Conservation (phyloP, 1,284 basidiomycete genomes). For the Leccinum solheimii region DNA sequence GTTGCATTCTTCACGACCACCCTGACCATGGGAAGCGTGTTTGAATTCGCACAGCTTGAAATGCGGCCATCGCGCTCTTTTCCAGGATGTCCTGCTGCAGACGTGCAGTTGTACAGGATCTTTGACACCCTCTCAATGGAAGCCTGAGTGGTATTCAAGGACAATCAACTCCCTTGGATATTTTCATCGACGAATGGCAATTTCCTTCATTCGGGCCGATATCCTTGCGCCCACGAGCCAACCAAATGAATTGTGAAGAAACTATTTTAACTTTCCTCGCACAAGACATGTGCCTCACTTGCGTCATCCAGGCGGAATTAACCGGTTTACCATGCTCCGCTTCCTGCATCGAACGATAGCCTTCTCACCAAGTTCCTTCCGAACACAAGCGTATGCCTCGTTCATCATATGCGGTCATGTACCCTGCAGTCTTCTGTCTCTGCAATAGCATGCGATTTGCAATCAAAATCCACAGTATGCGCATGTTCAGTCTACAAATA, state of each 20-base stretch:
- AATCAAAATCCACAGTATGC: conserved; percentile 12
- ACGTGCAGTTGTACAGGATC: conserved; percentile 1
- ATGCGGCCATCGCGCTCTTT: not conserved
- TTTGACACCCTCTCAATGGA: not conserved
- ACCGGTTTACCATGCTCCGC: conserved; percentile 9
- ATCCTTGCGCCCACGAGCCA: not conserved
- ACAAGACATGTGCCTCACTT: conserved; percentile 10
- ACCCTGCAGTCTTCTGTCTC: conserved; percentile 9
- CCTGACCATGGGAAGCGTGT: conserved; percentile 22
- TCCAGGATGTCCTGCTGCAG: conserved; percentile 9
- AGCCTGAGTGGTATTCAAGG: not conserved
- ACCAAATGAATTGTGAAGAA: conserved; percentile 5
- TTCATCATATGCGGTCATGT: conserved; percentile 14
- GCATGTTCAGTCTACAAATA: conserved; percentile 9
- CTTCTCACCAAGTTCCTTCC: conserved; percentile 30
- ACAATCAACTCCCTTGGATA: not conserved
- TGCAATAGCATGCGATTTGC: conserved; percentile 15
- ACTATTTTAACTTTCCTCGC: not conserved
- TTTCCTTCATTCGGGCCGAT: conserved; percentile 3
- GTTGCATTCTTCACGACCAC: conserved; percentile 1
- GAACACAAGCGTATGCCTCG: conserved; percentile 20
- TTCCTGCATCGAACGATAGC: conserved; percentile 11
- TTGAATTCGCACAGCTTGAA: not conserved
- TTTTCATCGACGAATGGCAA: not conserved
- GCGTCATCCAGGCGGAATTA: conserved; percentile 10